Percentiles rank a stretch among this genome's conserved stretches.
phyloP scores from a whole-genome alignment of 2,329 filamentous ascomycete species.

The Cytospora schulzeri region DNA sequence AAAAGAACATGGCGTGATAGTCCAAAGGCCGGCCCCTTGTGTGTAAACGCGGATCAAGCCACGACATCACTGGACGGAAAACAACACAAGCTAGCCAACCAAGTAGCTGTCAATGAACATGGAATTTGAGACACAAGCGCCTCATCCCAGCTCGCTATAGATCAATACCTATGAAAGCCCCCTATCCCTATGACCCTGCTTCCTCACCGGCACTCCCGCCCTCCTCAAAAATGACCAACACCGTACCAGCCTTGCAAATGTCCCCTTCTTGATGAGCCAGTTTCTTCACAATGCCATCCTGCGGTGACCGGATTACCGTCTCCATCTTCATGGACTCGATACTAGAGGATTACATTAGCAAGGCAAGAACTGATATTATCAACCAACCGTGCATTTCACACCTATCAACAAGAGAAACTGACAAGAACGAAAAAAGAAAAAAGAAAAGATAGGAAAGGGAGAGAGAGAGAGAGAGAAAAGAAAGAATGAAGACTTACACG shows the following conservation, averaged over 20 bases:
- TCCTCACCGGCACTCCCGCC: neutral
- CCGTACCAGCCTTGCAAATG: conserved; percentile 41
- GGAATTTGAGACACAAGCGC: neutral
- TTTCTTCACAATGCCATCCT: conserved; percentile 70
- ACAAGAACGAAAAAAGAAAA: no score
- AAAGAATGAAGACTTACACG: conserved; percentile 57
- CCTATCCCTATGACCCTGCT: neutral
- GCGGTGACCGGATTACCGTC: conserved; percentile 77
- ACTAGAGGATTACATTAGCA: conserved; percentile 38
- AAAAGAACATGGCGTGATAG: no score
- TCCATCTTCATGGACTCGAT: conserved; percentile 94
- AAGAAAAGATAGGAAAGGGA: no score
- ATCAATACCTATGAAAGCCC: neutral
- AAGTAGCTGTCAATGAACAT: no score
- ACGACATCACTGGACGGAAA: no score
- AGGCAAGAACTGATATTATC: neutral
- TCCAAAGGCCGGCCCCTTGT: no score
- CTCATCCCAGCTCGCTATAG: neutral
- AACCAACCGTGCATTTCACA: no score
- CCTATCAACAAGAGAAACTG: no score
- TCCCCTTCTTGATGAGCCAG: conserved; percentile 75
- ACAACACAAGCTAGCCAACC: no score
- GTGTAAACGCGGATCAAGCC: no score
- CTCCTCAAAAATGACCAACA: conserved; percentile 28
- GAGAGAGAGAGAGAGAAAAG: neutral